Evolutionary conservation across 305 asterid species (phyloP).

Genomic region (Caryopteris hybrid): DNA sequence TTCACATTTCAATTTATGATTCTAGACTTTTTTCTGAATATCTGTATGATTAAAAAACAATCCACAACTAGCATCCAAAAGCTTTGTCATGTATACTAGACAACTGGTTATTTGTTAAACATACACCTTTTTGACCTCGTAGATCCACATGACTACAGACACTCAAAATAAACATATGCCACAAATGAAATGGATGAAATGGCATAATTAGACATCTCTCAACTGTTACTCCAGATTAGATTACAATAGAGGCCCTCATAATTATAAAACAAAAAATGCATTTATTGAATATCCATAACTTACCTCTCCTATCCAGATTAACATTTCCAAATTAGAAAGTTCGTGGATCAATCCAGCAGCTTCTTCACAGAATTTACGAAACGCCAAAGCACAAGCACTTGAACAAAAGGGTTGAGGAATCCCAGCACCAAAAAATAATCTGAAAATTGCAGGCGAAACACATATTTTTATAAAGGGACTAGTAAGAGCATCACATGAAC

Average conservation of each 20-base stretch:
- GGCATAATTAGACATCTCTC: neutral
- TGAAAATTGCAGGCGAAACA: slow-evolving; percentile 43
- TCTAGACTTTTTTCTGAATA: neutral
- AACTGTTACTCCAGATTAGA: slow-evolving; percentile 38
- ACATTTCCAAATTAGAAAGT: slow-evolving; percentile 76
- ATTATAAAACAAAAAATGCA: neutral
- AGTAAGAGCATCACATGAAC: slow-evolving; percentile 3
- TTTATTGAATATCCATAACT: slow-evolving; percentile 26
- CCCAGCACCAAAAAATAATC: slow-evolving; percentile 78
- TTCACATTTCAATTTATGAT: neutral
- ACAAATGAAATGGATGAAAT: neutral
- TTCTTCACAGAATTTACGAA: slow-evolving; percentile 86
- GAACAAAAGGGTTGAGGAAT: slow-evolving; percentile 67
- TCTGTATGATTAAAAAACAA: neutral
- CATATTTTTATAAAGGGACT: slow-evolving; percentile 10
- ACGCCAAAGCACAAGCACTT: slow-evolving; percentile 67
- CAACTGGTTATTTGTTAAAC: neutral
- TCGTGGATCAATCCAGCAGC: slow-evolving; percentile 54
- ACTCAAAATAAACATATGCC: neutral
- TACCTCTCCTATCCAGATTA: slow-evolving; percentile 93
- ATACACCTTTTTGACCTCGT: neutral
- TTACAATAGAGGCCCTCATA: neutral
- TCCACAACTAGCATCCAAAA: neutral
- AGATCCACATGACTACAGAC: neutral
- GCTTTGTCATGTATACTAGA: neutral